phyloP scores from a whole-genome alignment of 148 eudicot species.

The Pouteria glomerata region DNA sequence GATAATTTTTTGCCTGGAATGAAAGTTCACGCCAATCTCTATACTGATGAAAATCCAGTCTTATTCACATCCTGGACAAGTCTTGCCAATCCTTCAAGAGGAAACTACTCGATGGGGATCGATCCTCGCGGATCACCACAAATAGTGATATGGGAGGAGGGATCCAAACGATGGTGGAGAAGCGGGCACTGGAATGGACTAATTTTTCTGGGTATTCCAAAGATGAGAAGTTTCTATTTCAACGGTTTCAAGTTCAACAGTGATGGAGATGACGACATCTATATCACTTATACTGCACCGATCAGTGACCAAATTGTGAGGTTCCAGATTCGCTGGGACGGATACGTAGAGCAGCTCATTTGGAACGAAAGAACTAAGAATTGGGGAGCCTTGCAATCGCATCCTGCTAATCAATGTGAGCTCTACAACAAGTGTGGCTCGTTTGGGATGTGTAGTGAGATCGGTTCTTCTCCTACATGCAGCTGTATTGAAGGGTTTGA shows the following conservation, averaged over 20 bases:
- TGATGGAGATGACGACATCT: conserved; percentile 22
- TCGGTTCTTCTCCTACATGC: conserved; percentile 27
- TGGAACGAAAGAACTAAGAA: conserved; percentile 6
- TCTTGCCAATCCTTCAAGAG: conserved; percentile 44
- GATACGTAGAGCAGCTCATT: conserved; percentile 6
- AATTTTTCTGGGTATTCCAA: conserved; percentile 36
- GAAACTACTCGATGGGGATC: conserved; percentile 43
- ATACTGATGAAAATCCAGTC: conserved; percentile 14
- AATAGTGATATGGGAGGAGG: conserved; percentile 52
- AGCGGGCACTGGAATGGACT: conserved; percentile 50
- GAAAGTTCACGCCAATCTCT: conserved; percentile 22
- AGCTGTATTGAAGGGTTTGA: conserved; percentile 43
- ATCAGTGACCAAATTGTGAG: conserved; percentile 13
- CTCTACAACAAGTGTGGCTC: conserved; percentile 40
- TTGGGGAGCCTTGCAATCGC: conserved; percentile 11
- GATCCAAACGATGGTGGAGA: conserved; percentile 37
- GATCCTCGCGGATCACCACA: conserved; percentile 52
- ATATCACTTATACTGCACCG: conserved; percentile 28
- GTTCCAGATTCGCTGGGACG: conserved; percentile 36
- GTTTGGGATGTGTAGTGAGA: conserved; percentile 29
- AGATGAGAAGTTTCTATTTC: conserved; percentile 22
- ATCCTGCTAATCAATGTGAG: conserved; percentile 29
- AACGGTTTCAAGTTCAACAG: conserved; percentile 37
- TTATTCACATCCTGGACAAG: conserved; percentile 50
- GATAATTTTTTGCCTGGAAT: conserved; percentile 37